A percentile compares a stretch with the other conserved stretches of the same genome.
phyloP scores from a whole-genome alignment of 805 yeast genomes.

The Spathaspora sp. region DNA sequence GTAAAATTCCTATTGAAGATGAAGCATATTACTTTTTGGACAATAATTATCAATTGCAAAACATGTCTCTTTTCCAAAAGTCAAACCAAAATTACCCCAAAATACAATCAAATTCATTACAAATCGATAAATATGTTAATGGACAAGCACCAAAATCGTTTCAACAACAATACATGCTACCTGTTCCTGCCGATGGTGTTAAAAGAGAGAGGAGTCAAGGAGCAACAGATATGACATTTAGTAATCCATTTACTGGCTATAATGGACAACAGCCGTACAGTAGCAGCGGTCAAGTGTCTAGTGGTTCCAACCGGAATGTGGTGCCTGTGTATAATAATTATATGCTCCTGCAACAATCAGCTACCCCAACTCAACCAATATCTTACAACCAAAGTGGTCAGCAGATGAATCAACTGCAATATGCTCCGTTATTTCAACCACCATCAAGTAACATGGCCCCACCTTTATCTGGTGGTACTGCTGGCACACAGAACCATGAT shows the following conservation, averaged over 20 bases:
- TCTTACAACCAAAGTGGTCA: background rate
- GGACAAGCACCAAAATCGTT: constrained; percentile 7
- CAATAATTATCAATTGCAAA: constrained; percentile 38
- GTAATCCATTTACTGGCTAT: constrained; percentile 17
- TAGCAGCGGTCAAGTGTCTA: constrained; percentile 2
- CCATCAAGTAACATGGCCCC: background rate
- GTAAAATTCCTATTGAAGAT: constrained; percentile 46
- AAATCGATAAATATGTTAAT: constrained; percentile 2
- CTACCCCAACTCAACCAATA: background rate
- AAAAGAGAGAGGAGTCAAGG: constrained; percentile 11
- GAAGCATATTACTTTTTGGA: constrained; percentile 49
- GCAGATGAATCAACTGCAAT: constrained; percentile 8
- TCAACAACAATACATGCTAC: constrained; percentile 9
- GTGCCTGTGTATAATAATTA: constrained; percentile 9
- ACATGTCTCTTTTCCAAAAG: constrained; percentile 29
- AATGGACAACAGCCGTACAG: constrained; percentile 1
- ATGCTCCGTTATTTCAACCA: constrained; percentile 6
- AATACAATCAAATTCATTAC: constrained; percentile 1
- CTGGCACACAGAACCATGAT: background rate
- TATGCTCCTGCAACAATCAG: constrained; percentile 6
- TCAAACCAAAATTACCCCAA: constrained; percentile 8
- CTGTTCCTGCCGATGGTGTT: constrained; percentile 6
- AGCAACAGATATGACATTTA: constrained; percentile 15
- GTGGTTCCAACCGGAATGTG: constrained; percentile 1
- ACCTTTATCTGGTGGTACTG: background rate